Conservation (phyloP, 139 green algal genomes). For the Chlamydomonas eustigma region DNA sequence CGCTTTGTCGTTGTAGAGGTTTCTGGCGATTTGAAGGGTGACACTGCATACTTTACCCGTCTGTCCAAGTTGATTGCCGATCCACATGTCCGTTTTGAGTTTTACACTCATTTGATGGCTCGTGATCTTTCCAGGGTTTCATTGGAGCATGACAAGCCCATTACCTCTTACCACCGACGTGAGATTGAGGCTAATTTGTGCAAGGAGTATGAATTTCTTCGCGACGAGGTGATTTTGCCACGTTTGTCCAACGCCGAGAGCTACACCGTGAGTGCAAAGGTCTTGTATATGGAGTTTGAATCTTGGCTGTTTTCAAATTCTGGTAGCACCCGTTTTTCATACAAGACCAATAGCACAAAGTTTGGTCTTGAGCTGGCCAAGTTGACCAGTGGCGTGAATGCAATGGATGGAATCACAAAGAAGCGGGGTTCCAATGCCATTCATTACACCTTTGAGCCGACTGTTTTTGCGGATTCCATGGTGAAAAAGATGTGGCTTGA, state of each 20-base stretch:
- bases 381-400: neutral
- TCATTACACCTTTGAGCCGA: neutral
- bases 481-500: neutral
- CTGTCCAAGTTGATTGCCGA: neutral
- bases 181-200: neutral
- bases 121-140: neutral
- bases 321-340: neutral
- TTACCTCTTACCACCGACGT: neutral
- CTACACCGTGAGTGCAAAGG: neutral
- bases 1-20: conserved; percentile 3
- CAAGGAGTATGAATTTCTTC: conserved; percentile 10
- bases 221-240: neutral
- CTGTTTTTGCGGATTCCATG: neutral
- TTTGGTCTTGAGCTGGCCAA: neutral
- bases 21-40: conserved; percentile 1
- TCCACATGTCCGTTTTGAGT: neutral
- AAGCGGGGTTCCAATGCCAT: neutral
- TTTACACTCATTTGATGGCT: conserved; percentile 9
- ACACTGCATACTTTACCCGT: conserved; percentile 6
- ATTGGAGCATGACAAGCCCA: neutral
- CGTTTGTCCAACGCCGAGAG: neutral
- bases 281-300: neutral
- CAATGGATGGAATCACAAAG: neutral
- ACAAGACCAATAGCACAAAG: neutral
- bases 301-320: neutral